A percentile compares a stretch with the other conserved stretches of the same genome.
phyloP scores from a whole-genome alignment of 1,284 basidiomycete genomes.

The Sanghuangporus baumii region DNA sequence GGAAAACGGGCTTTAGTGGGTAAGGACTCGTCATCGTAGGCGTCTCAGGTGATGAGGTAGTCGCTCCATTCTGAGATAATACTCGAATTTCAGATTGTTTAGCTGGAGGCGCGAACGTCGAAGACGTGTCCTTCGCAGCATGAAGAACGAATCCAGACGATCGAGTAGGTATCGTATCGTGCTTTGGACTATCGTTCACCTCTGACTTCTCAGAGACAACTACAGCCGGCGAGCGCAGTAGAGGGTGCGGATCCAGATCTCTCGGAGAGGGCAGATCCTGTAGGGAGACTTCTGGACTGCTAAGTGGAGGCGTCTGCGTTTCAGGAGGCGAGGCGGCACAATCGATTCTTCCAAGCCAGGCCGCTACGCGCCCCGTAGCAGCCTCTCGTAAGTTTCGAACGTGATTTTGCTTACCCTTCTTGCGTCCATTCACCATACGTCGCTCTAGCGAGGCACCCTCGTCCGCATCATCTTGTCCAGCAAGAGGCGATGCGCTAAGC shows the following conservation, averaged over 20 bases:
- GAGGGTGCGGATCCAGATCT: slow-evolving; percentile 22
- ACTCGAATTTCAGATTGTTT: background rate
- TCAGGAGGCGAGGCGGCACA: slow-evolving; percentile 38
- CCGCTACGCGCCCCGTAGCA: slow-evolving; percentile 67
- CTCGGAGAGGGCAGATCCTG: slow-evolving; percentile 24
- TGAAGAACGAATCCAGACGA: slow-evolving; percentile 18
- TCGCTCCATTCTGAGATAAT: background rate
- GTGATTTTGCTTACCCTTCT: slow-evolving; percentile 28
- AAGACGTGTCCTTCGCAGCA: slow-evolving; percentile 3
- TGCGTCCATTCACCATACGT: slow-evolving; percentile 13
- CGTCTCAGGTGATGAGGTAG: background rate
- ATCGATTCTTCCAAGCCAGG: slow-evolving; percentile 65
- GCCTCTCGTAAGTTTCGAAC: slow-evolving; percentile 38
- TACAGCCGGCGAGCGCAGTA: slow-evolving; percentile 9
- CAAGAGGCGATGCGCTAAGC: background rate
- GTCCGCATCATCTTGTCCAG: slow-evolving; percentile 23
- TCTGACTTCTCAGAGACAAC: background rate
- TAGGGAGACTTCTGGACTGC: slow-evolving; percentile 22
- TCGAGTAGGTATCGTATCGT: slow-evolving; percentile 11
- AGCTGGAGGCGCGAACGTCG: slow-evolving; percentile 2
- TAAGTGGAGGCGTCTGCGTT: slow-evolving; percentile 22
- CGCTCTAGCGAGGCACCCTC: slow-evolving; percentile 21
- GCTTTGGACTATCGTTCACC: background rate
- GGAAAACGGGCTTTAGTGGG: slow-evolving; percentile 17
- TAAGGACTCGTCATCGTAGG: background rate